A percentile compares a stretch with the other conserved stretches of the same genome.
phyloP scores from a whole-genome alignment of 2,329 filamentous ascomycete genomes.

The Microcyclosporella mali region DNA sequence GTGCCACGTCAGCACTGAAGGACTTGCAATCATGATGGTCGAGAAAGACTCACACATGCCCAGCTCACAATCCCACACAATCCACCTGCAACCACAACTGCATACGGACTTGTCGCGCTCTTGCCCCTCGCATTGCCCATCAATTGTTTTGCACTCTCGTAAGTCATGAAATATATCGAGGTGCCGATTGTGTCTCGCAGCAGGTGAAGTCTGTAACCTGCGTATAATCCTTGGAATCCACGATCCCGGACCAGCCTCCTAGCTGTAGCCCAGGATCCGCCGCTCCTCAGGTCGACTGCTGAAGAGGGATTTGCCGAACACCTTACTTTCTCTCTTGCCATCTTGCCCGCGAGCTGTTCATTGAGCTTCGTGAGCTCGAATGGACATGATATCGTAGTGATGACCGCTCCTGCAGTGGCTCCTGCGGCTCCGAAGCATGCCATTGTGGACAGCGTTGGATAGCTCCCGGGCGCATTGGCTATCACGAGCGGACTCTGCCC shows the following conservation, averaged over 20 bases:
- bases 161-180: slow-evolving; percentile 81
- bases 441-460: slow-evolving; percentile 66
- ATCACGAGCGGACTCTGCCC: slow-evolving; percentile 66
- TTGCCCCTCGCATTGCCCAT: slow-evolving; percentile 68
- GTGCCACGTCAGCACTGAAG: not conserved
- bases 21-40: not conserved
- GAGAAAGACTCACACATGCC: slow-evolving; percentile 59
- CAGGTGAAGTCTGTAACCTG: slow-evolving; percentile 74
- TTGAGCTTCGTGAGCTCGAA: slow-evolving; percentile 88
- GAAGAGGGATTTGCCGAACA: not conserved
- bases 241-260: slow-evolving; percentile 70
- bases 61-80: slow-evolving; percentile 79
- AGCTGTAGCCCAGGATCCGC: slow-evolving; percentile 50
- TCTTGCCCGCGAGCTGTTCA: slow-evolving; percentile 74
- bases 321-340: slow-evolving; percentile 45
- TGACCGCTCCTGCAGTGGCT: slow-evolving; percentile 70
- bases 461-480: slow-evolving; percentile 63
- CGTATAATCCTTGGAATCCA: slow-evolving; percentile 68
- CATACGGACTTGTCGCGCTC: slow-evolving; percentile 70
- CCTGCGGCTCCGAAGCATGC: slow-evolving; percentile 72
- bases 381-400: slow-evolving; percentile 75
- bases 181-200: slow-evolving; percentile 80
- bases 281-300: slow-evolving; percentile 17
- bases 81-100: slow-evolving; percentile 71
- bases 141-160: slow-evolving; percentile 78